Evolutionary conservation across 495 filamentous ascomycete genomes (phyloP), one percentile per base, ranked within the genome.

Genomic region (Venustampulla echinocandica): DNA sequence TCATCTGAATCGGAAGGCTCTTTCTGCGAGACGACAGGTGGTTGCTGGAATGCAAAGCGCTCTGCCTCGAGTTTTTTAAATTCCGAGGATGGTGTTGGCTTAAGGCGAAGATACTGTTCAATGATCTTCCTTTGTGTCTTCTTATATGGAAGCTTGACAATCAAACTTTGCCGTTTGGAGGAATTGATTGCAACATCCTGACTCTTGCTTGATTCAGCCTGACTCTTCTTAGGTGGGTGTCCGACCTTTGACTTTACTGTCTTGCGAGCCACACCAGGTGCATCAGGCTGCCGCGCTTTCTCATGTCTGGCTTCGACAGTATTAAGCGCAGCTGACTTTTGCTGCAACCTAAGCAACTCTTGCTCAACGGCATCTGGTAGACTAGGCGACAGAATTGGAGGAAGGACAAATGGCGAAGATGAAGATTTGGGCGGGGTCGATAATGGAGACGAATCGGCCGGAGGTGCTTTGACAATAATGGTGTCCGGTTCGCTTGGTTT

Each of bases 131-230:
- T 15, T 33, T 32, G 24, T 14, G 18, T 10, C 37, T 57, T 57
- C 27, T 57, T 60, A 46, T 55, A 57, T 27, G 49, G 54, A 13
- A 60, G 28, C 30, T 47, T 57, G 1, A 60, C 44, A 13, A 60
- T 51, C 0, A 53, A 23, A 24, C 45, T 46, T 1, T 3, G 37
- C 18, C 22, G 7, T 11, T 36, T 22, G 6, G 24, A 9, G 2
- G 7, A 28, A 6, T 14, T 27, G 15, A 37, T 38, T 13, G 41
- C 40, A 20, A 10, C 27, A 6, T 23, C 23, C 10, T 41, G 17
- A 30, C 44, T 6, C 24, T 47, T 53, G 23, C 30, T 40, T 7
- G 45, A 28, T n/a, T 59, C 49, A 9, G 25, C 20, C 5, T 30
- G 20, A 20, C 15, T 47, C 36, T 48, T 53, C 44, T 59, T 59